Conservation (phyloP, 768 basidiomycete species). For the Mycena rosella region DNA sequence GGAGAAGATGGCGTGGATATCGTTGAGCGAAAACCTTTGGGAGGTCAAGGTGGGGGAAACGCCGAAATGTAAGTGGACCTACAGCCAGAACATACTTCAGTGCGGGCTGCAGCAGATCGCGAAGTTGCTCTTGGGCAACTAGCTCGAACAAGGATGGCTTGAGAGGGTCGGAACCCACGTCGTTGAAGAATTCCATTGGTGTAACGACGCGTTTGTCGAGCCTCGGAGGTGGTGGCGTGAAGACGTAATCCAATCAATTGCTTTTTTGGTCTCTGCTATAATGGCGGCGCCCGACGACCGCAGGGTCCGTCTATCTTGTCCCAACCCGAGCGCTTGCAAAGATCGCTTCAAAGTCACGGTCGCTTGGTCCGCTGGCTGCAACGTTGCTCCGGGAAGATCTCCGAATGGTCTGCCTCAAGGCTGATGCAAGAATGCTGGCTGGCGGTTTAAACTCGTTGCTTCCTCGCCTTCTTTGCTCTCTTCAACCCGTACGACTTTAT, state of each 20-base stretch:
- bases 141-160: conserved; percentile 93
- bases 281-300: too few species aligned
- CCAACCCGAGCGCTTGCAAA: too few species aligned
- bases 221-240: too few species aligned
- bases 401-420: conserved; percentile 21
- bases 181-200: conserved; percentile 88
- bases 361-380: not conserved
- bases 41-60: conserved; percentile 6
- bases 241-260: too few species aligned
- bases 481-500: too few species aligned
- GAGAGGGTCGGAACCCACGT: conserved; percentile 76
- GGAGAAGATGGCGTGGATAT: conserved; percentile 92
- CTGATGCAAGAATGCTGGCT: conserved; percentile 7
- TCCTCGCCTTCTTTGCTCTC: conserved; percentile 5
- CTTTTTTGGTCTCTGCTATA: too few species aligned
- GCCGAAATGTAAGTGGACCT: conserved; percentile 43
- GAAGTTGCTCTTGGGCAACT: conserved; percentile 92
- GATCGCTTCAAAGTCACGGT: too few species aligned
- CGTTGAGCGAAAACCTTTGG: conserved; percentile 92
- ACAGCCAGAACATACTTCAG: conserved; percentile 95
- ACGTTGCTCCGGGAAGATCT: conserved; percentile 3
- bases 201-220: too few species aligned
- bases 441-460: conserved; percentile 17
- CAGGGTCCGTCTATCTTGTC: too few species aligned
- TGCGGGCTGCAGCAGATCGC: conserved; percentile 93